phyloP scores from a whole-genome alignment of 2,329 filamentous ascomycete genomes.

The Paraphoma sp. region DNA sequence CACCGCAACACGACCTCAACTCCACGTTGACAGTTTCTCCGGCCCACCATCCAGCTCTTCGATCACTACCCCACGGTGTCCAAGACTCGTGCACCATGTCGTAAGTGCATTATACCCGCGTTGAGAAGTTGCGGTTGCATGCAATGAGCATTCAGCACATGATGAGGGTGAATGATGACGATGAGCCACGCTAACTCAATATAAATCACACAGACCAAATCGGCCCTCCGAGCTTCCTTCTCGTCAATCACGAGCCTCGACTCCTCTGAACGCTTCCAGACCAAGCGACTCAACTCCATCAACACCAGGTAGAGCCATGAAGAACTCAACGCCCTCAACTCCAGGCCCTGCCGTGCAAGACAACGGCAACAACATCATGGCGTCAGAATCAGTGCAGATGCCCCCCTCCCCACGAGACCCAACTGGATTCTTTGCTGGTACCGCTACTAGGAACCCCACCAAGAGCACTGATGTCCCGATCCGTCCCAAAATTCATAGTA shows the following conservation, averaged over 20 bases:
- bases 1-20: background rate
- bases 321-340: too few relatives aligned
- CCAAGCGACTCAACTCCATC: background rate
- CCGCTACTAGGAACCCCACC: background rate
- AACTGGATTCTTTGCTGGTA: background rate
- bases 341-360: background rate
- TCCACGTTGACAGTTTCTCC: background rate
- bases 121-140: background rate
- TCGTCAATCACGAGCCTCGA: background rate
- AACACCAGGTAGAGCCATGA: background rate
- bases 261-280: background rate
- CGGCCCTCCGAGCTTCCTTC: constrained; percentile 6
- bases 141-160: too few relatives aligned
- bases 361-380: constrained; percentile 5
- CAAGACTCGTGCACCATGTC: background rate
- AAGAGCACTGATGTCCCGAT: background rate
- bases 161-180: background rate
- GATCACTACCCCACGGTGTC: background rate
- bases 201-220: constrained; percentile 1
- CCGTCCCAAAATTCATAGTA: background rate
- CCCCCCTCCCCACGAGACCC: constrained; percentile 14
- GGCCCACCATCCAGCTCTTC: background rate
- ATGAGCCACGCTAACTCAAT: background rate
- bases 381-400: constrained; percentile 3
- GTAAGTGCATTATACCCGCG: background rate